Conservation (phyloP, 306 rosid genomes). For the Cajanus cajan region DNA sequence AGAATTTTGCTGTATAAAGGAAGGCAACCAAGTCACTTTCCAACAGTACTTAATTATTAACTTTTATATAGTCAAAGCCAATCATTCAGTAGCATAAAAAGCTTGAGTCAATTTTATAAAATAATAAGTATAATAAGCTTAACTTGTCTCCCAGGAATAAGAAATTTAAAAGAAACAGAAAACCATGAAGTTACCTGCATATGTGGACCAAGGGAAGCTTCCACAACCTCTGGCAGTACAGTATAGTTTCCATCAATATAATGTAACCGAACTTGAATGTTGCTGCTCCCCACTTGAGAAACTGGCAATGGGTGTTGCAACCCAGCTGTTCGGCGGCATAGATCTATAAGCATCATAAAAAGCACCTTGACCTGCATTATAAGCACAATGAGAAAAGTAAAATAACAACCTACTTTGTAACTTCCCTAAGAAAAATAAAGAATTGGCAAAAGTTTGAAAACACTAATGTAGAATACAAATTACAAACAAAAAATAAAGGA, state of each 20-base stretch:
- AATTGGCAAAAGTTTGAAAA: neutral
- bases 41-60: neutral
- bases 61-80: neutral
- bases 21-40: slow-evolving; percentile 6
- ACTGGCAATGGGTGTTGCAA: slow-evolving; percentile 85
- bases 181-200: slow-evolving; percentile 72
- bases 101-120: slow-evolving; percentile 15
- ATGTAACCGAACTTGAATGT: slow-evolving; percentile 93
- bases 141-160: neutral
- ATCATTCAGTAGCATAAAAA: neutral
- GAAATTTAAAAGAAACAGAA: slow-evolving; percentile 6
- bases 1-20: neutral
- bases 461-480: neutral
- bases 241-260: slow-evolving; percentile 97
- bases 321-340: slow-evolving; percentile 81
- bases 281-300: slow-evolving; percentile 92
- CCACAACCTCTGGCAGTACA: slow-evolving; percentile 96
- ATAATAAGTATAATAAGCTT: slow-evolving; percentile 15
- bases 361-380: slow-evolving; percentile 83
- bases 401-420: neutral
- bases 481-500: neutral
- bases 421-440: neutral
- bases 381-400: neutral
- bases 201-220: slow-evolving; percentile 98
- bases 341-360: slow-evolving; percentile 94